Evolutionary conservation across 2,329 filamentous ascomycete genomes (phyloP), one percentile per base, ranked within the genome.

Genomic region (Trichoderma polysporum): DNA sequence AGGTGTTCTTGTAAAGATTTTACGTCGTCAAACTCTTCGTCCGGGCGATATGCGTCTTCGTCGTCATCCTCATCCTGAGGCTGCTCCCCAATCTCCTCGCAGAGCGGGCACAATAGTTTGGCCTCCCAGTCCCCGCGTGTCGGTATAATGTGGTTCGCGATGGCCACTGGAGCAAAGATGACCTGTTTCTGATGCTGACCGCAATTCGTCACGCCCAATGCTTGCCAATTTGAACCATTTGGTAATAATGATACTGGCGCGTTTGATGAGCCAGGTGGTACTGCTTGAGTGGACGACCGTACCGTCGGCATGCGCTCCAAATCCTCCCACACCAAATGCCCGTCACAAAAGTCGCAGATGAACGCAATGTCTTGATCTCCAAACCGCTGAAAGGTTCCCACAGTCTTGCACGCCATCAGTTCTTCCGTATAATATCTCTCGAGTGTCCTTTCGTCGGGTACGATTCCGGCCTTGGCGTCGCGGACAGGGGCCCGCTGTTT

Each of bases 271-370:
- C 70, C 74, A 47, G 74, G 70, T 19, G 74, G 74, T 15, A 70
- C 41, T n/a, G 71, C 71, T 60, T 73, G 74, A 62, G 75, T 76
- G 29, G 75, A 74, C 9, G 76, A 73, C 39, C 84, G 76, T 64
- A 78, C 75, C 1, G 82, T 82, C 6, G 86, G 85, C 77, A 88
- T 83, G 57, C 76, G 78, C 69, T 82, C 79, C 35, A 88, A 71
- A 72, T 88, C 84, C 66, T 85, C 80, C 86, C 86, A 88, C 25
- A 88, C 76, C 27, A 88, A 76, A 72, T 85, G 85, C 2, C 86
- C 86, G 72, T 88, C 85, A 76, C 86, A 88, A 72, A 84, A 88
- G 76, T 88, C 85, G 77, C 86, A 88, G 8, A 86, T 79, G 71
- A 88, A 88, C 8, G 83, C 85, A 56, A 87, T 80, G 68, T 87